Base-by-base conservation (phyloP, 2,329 filamentous ascomycete genomes). In the Curvularia lunata region DNA sequence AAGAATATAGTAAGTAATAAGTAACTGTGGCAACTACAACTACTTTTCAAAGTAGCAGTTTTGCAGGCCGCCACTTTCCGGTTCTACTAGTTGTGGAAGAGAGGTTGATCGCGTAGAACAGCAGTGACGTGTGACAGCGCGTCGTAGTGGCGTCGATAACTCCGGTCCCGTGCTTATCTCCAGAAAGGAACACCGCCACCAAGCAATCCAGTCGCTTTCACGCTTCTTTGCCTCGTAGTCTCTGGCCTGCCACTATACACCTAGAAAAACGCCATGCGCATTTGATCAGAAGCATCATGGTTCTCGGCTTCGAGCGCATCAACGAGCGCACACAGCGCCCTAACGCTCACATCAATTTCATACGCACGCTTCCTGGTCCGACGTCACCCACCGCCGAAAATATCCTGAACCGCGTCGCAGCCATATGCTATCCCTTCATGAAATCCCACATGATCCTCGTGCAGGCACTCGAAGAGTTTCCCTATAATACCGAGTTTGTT, bases 291-390 rank as follows among this genome's bases (percentile, higher is more conserved):
- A 18, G 19, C 38, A 76, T 48, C 28, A 95, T 95, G 91, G 89
- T 90, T 48, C 79, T 91, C 55, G 91, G 91, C 52, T 90, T 92
- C 71, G 85, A 91, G 78, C 86, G 91, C 61, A 81, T 96, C 49
- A 96, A 96, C 70, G 88, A 87, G 66, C 89, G 85, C 70, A 85
- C 83, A 45, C 86, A 88, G 52, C 88, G 90, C 57, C 91, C 91
- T 7, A 96, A 95, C 68, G 82, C 86, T 21, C 85, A 87, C 59
- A 91, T 96, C 66, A 86, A 91, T 72, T 96, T 96, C 80, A 94
- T 96, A 79, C 92, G 92, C 70, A 88, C 91, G 1, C 81, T 93
- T 0, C 82, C 86, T 13, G 89, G 90, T 0, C 79, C 84, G 0
- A 62, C 66, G 30, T 56, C 71, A 27, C n/a, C 63, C 3, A 69